A percentile compares a stretch with the other conserved stretches of the same genome.
These are phyloP conservation scores for Nicotiana otophora DNA, from an alignment of 257 asterid genomes.

Conservation along the genomic window DNA sequence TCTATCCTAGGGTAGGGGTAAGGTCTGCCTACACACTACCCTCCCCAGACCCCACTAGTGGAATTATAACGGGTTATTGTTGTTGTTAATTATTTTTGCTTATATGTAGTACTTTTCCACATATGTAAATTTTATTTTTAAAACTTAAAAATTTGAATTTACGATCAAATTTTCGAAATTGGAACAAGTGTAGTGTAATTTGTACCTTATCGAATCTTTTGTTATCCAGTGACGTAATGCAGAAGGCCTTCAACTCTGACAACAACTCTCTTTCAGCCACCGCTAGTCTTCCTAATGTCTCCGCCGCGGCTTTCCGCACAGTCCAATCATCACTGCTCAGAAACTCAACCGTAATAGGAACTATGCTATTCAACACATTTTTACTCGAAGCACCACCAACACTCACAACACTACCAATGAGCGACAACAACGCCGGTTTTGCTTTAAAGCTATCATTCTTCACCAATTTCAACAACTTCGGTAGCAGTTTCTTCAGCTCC, in stretches of 20 bases:
- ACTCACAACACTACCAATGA: conserved; percentile 48
- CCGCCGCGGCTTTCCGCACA: conserved; percentile 81
- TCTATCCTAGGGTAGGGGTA: too few relatives aligned
- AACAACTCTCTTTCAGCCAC: conserved; percentile 36
- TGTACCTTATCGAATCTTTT: conserved; percentile 77
- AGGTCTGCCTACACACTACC: too few relatives aligned
- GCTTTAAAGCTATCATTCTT: conserved; percentile 60
- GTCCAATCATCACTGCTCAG: conserved; percentile 77
- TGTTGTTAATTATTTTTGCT: too few relatives aligned
- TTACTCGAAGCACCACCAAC: conserved; percentile 45
- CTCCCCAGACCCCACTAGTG: too few relatives aligned
- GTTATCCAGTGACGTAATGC: conserved; percentile 53
- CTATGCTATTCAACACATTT: conserved; percentile 31
- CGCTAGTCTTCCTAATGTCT: conserved; percentile 55
- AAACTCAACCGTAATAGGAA: conserved; percentile 46
- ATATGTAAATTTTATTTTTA: too few relatives aligned
- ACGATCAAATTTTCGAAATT: too few relatives aligned
- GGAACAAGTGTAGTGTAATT: neutral
- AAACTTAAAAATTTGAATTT: too few relatives aligned
- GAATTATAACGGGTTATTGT: too few relatives aligned
- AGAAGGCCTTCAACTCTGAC: conserved; percentile 38
- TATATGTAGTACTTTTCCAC: too few relatives aligned
- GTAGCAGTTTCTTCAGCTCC: conserved; percentile 57
- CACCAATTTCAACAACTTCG: conserved; percentile 51
- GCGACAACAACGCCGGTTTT: conserved; percentile 45